A percentile compares a stretch with the other conserved stretches of the same genome.
phyloP scores from a whole-genome alignment of 805 yeast genomes.

The Nakazawaea molendinolei region DNA sequence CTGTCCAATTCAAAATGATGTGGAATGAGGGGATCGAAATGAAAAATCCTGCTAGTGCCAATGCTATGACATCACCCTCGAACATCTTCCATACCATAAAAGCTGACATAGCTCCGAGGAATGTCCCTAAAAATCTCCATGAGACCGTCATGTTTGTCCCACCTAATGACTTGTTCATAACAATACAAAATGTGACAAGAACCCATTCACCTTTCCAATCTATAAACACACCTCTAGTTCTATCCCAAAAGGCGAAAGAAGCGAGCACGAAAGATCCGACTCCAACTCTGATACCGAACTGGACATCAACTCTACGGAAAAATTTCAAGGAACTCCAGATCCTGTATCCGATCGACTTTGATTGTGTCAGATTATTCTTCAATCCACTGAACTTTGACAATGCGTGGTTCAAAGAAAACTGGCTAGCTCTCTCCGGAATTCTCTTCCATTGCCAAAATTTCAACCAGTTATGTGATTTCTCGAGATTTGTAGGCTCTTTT shows the following conservation, averaged over 20 bases:
- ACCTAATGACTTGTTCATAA: conserved; percentile 81
- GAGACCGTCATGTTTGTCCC: conserved; percentile 77
- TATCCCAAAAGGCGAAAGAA: conserved; percentile 57
- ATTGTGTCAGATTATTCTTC: conserved; percentile 17
- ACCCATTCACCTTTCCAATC: conserved; percentile 84
- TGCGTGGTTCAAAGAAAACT: conserved; percentile 28
- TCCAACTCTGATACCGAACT: conserved; percentile 75
- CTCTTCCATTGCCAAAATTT: conserved; percentile 37
- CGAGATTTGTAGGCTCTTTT: conserved; percentile 17
- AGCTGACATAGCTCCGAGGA: conserved; percentile 62
- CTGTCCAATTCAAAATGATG: conserved; percentile 65
- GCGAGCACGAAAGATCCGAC: conserved; percentile 66
- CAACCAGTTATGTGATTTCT: conserved; percentile 42
- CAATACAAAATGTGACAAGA: conserved; percentile 70
- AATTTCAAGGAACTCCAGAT: conserved; percentile 45
- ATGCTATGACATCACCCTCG: conserved; percentile 45
- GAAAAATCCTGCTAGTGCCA: conserved; percentile 43
- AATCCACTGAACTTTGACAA: conserved; percentile 19
- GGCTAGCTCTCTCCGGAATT: conserved; percentile 2
- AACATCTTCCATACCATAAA: conserved; percentile 50
- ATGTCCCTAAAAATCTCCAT: conserved; percentile 71
- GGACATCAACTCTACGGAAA: conserved; percentile 60
- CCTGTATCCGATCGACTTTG: conserved; percentile 22
- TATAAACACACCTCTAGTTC: conserved; percentile 45
- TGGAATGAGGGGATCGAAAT: conserved; percentile 41